These are phyloP conservation scores for Alternaria dauci DNA, from an alignment of 2,329 filamentous ascomycete genomes.

Conservation along the genomic window DNA sequence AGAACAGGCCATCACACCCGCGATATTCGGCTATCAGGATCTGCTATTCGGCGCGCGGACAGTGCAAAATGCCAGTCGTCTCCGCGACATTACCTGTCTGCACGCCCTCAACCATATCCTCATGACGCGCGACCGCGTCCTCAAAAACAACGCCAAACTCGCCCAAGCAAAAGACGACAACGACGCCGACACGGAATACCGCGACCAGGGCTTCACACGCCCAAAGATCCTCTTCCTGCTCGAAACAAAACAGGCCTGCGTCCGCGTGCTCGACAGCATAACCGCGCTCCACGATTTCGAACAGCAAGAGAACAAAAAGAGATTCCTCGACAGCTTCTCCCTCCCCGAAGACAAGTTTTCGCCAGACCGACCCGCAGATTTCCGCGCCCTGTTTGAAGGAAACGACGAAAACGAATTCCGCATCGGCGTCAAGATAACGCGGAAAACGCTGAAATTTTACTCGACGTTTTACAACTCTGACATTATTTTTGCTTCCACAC, in stretches of 20 bases:
- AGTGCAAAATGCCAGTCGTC: conserved; percentile 69
- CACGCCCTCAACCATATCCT: conserved; percentile 92
- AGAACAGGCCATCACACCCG: conserved; percentile 71
- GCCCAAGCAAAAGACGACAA: conserved; percentile 68
- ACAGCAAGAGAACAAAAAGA: conserved; percentile 92
- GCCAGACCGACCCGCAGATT: conserved; percentile 82
- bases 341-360: conserved; percentile 73
- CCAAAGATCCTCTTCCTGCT: conserved; percentile 92
- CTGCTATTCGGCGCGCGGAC: conserved; percentile 78
- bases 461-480: conserved; percentile 96
- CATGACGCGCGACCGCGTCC: conserved; percentile 88
- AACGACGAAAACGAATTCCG: conserved; percentile 99
- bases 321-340: conserved; percentile 85
- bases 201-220: conserved; percentile 94
- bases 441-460: conserved; percentile 95
- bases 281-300: conserved; percentile 79
- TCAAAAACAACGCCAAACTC: conserved; percentile 89
- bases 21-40: conserved; percentile 85
- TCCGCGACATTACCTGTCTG: conserved; percentile 78
- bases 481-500: conserved; percentile 88
- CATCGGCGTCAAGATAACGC: conserved; percentile 93
- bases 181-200: conserved; percentile 72
- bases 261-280: conserved; percentile 79
- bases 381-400: conserved; percentile 86
- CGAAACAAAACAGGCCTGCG: conserved; percentile 87